These are phyloP conservation scores for Colletotrichum gigasporum DNA, from an alignment of 2,329 filamentous ascomycete species.

Conservation along the genomic window DNA sequence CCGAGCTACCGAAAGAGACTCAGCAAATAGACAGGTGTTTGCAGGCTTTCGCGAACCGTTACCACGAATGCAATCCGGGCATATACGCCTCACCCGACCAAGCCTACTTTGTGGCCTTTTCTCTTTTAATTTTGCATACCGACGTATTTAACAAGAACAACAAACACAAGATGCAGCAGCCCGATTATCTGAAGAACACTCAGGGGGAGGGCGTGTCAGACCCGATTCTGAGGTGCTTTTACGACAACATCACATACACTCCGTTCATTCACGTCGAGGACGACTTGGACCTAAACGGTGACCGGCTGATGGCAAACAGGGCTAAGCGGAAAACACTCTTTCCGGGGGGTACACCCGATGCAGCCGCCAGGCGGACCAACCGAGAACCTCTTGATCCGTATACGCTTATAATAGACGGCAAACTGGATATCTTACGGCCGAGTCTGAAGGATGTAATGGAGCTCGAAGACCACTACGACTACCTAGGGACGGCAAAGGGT, in stretches of 20 bases:
- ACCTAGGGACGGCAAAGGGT: constrained; percentile 78
- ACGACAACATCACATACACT: constrained; percentile 98
- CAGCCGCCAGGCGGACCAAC: constrained; percentile 65
- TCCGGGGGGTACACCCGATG: constrained; percentile 70
- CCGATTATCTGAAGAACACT: constrained; percentile 95
- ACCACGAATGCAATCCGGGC: constrained; percentile 97
- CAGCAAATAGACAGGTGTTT: constrained; percentile 97
- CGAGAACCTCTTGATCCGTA: constrained; percentile 96
- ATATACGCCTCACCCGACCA: constrained; percentile 92
- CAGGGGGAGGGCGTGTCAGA: constrained; percentile 91
- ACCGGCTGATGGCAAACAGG: constrained; percentile 76
- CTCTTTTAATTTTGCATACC: constrained; percentile 93
- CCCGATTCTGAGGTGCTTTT: constrained; percentile 94
- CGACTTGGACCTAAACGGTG: constrained; percentile 81
- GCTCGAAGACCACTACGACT: constrained; percentile 90
- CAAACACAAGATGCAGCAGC: constrained; percentile 98
- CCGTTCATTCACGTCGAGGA: constrained; percentile 98
- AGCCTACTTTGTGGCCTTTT: constrained; percentile 98
- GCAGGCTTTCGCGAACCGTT: constrained; percentile 93
- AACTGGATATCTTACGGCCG: constrained; percentile 83
- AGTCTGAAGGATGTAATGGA: constrained; percentile 92
- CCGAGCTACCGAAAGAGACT: constrained; percentile 94
- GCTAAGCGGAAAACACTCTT: constrained; percentile 77
- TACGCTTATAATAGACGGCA: constrained; percentile 90
- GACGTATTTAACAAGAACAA: constrained; percentile 99